Base-by-base conservation (phyloP, 495 filamentous ascomycete genomes). In the Hypoxylon perforatum region DNA sequence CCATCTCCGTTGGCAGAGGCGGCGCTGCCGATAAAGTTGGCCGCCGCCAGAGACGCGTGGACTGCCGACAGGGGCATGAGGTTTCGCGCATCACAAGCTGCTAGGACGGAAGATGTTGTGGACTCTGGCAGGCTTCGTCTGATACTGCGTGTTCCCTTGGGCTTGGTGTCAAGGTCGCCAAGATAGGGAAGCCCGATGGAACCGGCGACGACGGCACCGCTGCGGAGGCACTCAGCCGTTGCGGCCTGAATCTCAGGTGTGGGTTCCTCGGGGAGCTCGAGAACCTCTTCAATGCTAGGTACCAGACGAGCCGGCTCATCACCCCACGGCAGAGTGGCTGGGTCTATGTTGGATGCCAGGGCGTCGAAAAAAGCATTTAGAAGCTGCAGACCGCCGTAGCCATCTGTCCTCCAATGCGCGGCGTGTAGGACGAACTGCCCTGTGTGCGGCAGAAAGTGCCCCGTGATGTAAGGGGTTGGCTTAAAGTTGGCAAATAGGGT, bases 321-420 rank as follows among this genome's bases (percentile, higher is more conserved):
- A 22, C 76, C 75, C 76, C 75, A 78, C 35, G 67, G 58, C 14
- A 75, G 36, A 7, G 39, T 42, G 41, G 63, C 19, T 15, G 69
- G 63, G 48, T 69, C 44, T 49, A 41, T 25, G n/a, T 44, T 30
- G 3, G 42, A 44, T 60, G 39, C 41, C 2, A 67, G 14, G 10
- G 59, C 57, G 9, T 49, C 47, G 42, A 67, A 61, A 17, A 73
- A 66, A n/a, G 72, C 68, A 39, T 69, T 60, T 10, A 76, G 62
- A 14, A 77, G 75, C 1, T 70, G 72, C 2, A 78, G 46, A 1
- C 58, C 65, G 21, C 75, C 74, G 21, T 65, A 28, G n/a, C 74
- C 74, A 35, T 79, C 77, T 10, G 63, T 77, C 6, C 70, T 70
- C 74, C 77, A 77, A 54, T 77, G 77, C 21, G 76, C 61, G 11